Conservation (phyloP, 2,329 filamentous ascomycete species). For the Nemania diffusa region DNA sequence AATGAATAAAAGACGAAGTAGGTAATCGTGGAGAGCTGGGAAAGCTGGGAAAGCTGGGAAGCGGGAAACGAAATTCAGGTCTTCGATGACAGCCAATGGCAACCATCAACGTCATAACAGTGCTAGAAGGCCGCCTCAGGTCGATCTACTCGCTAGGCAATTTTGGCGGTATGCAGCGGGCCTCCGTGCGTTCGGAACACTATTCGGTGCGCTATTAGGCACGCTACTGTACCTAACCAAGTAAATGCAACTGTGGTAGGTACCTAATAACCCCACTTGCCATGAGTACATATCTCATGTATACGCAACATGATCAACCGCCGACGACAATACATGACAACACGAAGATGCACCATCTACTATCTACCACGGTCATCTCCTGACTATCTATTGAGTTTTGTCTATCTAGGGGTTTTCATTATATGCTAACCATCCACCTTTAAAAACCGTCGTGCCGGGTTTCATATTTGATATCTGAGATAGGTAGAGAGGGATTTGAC, state of each 20-base stretch:
- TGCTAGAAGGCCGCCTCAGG: background rate
- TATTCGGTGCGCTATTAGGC: too few relatives aligned
- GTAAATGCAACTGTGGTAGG: too few relatives aligned
- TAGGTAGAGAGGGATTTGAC: constrained; percentile 10
- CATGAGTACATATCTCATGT: background rate
- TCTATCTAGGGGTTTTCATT: background rate
- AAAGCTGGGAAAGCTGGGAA: background rate
- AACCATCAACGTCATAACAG: constrained; percentile 37
- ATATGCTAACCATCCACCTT: background rate
- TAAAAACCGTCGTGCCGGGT: background rate
- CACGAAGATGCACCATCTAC: background rate
- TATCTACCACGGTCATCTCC: background rate
- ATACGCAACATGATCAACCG: background rate
- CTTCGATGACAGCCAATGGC: constrained; percentile 14
- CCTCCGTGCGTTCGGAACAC: too few relatives aligned
- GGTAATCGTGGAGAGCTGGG: too few relatives aligned
- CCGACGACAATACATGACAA: background rate
- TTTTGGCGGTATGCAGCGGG: background rate
- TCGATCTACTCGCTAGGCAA: background rate
- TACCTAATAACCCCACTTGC: background rate
- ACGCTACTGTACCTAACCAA: background rate
- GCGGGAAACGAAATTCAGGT: constrained; percentile 18
- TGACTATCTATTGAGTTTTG: background rate
- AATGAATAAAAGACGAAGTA: background rate
- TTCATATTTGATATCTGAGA: background rate